A percentile compares a stretch with the other conserved stretches of the same genome.
Evolutionary conservation across 345 rosid genomes (phyloP).

Genomic region (Linum trigynum): DNA sequence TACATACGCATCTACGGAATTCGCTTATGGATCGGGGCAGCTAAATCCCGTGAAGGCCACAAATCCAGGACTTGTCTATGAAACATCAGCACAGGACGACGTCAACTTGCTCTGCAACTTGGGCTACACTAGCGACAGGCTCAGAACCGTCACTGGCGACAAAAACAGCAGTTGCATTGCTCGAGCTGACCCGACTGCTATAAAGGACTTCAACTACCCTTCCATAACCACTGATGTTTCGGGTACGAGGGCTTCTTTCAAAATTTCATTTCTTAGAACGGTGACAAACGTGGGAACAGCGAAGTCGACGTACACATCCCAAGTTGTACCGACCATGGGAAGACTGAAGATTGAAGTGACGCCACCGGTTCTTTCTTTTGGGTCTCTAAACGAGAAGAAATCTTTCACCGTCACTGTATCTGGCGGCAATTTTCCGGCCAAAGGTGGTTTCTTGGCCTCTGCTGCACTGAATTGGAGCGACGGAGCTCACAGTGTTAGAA

Average conservation of each 20-base stretch:
- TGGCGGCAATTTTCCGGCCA: not conserved
- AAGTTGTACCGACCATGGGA: not conserved
- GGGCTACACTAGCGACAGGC: constrained; percentile 8
- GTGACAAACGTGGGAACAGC: constrained; percentile 20
- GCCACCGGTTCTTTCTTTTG: constrained; percentile 12
- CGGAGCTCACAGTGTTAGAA: not conserved
- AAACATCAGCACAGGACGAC: constrained; percentile 20
- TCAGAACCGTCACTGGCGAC: constrained; percentile 17
- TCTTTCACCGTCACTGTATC: constrained; percentile 13
- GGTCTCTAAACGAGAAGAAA: constrained; percentile 12
- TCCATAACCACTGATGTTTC: constrained; percentile 16
- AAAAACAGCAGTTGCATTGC: constrained; percentile 19
- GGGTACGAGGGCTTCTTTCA: constrained; percentile 1
- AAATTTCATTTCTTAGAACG: constrained; percentile 9
- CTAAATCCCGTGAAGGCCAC: constrained; percentile 29
- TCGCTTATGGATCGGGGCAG: constrained; percentile 38
- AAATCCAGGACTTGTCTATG: constrained; percentile 41
- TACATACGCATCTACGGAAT: constrained; percentile 14
- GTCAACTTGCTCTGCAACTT: constrained; percentile 32
- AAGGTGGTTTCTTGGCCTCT: not conserved
- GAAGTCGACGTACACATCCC: constrained; percentile 6
- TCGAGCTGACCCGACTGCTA: not conserved
- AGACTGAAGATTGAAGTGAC: constrained; percentile 4
- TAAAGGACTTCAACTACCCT: constrained; percentile 32
- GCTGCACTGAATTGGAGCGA: not conserved